phyloP scores from a whole-genome alignment of 179 eudicot species.

The Camellia oleifera region DNA sequence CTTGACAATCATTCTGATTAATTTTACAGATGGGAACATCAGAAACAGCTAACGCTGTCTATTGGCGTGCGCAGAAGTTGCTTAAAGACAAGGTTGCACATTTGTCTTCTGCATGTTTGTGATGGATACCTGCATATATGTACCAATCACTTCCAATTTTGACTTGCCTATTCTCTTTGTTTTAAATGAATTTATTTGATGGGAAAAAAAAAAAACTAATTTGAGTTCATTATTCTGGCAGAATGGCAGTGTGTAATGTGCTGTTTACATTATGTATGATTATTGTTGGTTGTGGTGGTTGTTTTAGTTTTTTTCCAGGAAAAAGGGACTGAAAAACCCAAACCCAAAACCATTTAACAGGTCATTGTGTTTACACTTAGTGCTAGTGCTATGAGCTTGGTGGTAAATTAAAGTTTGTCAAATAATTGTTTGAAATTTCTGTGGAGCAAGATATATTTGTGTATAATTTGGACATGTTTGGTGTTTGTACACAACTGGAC shows the following conservation, averaged over 20 bases:
- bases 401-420: too few species aligned
- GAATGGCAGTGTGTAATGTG: background rate
- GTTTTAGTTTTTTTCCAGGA: too few species aligned
- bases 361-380: too few species aligned
- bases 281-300: background rate
- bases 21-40: constrained; percentile 76
- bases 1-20: background rate
- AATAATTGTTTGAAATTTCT: too few species aligned
- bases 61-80: constrained; percentile 79
- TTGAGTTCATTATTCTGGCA: background rate
- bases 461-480: too few species aligned
- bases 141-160: constrained; percentile 11
- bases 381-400: too few species aligned
- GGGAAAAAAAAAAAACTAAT: background rate
- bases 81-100: constrained; percentile 48
- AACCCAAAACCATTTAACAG: too few species aligned
- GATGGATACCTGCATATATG: constrained; percentile 4
- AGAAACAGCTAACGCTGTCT: constrained; percentile 65
- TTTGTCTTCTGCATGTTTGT: constrained; percentile 15
- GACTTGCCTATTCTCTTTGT: background rate
- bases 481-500: too few species aligned
- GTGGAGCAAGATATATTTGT: too few species aligned
- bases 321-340: too few species aligned
- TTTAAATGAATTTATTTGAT: background rate
- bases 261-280: background rate